Conservation (phyloP, 192 early-diverging fungal species). For the Endogone sp. region DNA sequence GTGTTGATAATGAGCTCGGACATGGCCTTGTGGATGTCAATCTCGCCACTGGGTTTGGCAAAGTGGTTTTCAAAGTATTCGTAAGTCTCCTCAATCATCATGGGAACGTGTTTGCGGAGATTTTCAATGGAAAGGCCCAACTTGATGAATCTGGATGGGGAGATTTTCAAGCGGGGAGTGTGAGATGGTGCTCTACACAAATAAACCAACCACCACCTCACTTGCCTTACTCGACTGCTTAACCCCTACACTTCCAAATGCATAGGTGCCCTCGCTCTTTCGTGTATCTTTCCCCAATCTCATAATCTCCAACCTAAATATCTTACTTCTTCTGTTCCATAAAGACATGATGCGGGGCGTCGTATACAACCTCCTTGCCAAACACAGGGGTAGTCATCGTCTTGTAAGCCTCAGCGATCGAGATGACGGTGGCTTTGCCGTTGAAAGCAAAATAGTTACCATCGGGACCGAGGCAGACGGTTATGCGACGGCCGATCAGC, state of each 20-base stretch:
- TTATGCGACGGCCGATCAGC: constrained; percentile 90
- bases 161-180: background rate
- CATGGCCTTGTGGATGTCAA: constrained; percentile 77
- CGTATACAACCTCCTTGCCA: constrained; percentile 94
- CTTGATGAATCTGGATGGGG: constrained; percentile 82
- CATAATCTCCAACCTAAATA: background rate
- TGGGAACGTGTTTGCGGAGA: constrained; percentile 84
- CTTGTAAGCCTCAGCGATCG: constrained; percentile 92
- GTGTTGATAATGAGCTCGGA: constrained; percentile 92
- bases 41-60: constrained; percentile 44
- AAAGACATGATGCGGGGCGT: constrained; percentile 84
- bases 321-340: constrained; percentile 97
- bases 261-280: background rate
- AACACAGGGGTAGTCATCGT: constrained; percentile 92
- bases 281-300: background rate
- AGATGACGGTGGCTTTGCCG: constrained; percentile 77
- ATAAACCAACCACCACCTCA: background rate
- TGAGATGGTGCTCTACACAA: background rate
- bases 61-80: constrained; percentile 72
- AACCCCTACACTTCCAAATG: too few species aligned
- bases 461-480: constrained; percentile 82
- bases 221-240: background rate
- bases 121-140: constrained; percentile 82
- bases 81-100: constrained; percentile 77
- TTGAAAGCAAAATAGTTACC: constrained; percentile 99